Conservation (phyloP, 768 basidiomycete genomes). For the Antrodiella citrinella region DNA sequence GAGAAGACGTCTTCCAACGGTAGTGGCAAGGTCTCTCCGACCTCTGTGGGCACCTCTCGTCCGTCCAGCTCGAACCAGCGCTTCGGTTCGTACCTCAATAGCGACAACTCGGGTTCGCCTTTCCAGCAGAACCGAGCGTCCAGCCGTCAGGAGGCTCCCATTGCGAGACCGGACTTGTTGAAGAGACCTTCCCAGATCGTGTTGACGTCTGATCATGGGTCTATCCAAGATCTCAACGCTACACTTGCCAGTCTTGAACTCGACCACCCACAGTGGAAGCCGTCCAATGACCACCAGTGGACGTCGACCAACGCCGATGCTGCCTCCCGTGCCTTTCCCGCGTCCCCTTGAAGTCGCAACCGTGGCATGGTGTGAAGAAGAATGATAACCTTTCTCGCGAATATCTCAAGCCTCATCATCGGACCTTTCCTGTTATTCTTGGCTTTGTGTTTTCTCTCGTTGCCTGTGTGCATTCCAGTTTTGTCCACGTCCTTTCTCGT, state of each 20-base stretch:
- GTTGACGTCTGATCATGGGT: constrained; percentile 32
- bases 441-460: no score
- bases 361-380: no score
- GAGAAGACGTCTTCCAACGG: constrained; percentile 25
- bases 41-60: constrained; percentile 24
- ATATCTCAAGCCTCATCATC: no score
- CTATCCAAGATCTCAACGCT: constrained; percentile 64
- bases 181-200: constrained; percentile 13
- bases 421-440: no score
- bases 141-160: constrained; percentile 33
- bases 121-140: constrained; percentile 26
- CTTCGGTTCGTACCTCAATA: constrained; percentile 36
- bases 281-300: constrained; percentile 1
- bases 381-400: no score
- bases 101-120: constrained; percentile 21
- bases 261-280: no score
- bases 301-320: no score
- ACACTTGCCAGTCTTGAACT: constrained; percentile 70
- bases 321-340: no score
- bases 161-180: constrained; percentile 19
- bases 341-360: no score
- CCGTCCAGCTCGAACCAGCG: constrained; percentile 41
- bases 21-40: constrained; percentile 35
- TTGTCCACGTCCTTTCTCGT: no score
- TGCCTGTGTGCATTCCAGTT: no score